A percentile compares a stretch with the other conserved stretches of the same genome.
Conservation (phyloP, 2,329 filamentous ascomycete genomes). For the Beauveria bassiana region DNA sequence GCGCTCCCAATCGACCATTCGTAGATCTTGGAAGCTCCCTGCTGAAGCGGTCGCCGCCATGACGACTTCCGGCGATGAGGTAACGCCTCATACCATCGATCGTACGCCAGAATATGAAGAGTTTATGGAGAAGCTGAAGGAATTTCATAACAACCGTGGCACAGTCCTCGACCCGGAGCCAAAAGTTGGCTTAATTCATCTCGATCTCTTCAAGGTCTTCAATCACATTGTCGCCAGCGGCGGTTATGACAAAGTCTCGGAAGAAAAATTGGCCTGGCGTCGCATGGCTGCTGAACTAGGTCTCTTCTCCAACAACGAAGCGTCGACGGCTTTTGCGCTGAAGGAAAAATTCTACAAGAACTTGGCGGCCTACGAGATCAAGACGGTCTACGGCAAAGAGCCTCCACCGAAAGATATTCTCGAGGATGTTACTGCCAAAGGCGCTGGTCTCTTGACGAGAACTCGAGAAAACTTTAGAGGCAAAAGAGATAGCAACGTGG, state of each 20-base stretch:
- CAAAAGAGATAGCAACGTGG: conserved; percentile 41
- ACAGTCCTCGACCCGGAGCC: conserved; percentile 74
- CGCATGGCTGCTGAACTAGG: conserved; percentile 70
- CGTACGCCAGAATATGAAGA: conserved; percentile 65
- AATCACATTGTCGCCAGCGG: conserved; percentile 68
- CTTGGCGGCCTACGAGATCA: conserved; percentile 80
- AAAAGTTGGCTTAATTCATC: conserved; percentile 66
- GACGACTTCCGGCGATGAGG: conserved; percentile 29
- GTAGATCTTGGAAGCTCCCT: neutral
- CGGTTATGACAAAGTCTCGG: conserved; percentile 78
- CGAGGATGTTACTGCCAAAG: conserved; percentile 80
- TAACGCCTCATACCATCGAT: conserved; percentile 41
- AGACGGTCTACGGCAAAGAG: conserved; percentile 66
- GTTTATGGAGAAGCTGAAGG: conserved; percentile 65
- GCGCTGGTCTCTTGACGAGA: conserved; percentile 68
- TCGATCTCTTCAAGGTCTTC: conserved; percentile 74
- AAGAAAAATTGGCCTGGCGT: conserved; percentile 80
- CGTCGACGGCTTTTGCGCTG: conserved; percentile 76
- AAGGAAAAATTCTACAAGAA: conserved; percentile 90
- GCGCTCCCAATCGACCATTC: neutral
- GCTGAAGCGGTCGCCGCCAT: conserved; percentile 17
- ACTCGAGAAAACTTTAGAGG: conserved; percentile 67
- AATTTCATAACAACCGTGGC: conserved; percentile 71
- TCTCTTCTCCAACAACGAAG: conserved; percentile 64
- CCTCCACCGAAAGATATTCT: conserved; percentile 84